Evolutionary conservation across 257 asterid genomes (phyloP), one percentile per base, ranked within the genome.

Genomic region (Nyctanthes arbortristis): DNA sequence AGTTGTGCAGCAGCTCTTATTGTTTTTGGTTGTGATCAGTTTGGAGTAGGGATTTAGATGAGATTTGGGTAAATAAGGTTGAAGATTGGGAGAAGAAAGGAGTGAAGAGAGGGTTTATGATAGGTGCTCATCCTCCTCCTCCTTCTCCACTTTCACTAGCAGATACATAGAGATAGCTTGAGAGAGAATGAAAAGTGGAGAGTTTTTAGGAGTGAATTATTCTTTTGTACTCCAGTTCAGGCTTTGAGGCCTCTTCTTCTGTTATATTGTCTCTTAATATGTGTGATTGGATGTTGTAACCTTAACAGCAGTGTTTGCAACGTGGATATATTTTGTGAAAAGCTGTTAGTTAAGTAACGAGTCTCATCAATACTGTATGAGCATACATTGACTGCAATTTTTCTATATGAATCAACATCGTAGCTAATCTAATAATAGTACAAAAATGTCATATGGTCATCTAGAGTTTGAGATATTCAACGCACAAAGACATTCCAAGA

Each of bases 81-180:
- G 79, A 75, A 68, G 84, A 74, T 57, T 29, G 90, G 97, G 74
- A 35, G 86, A 76, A 80, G 96, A 88, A 86, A 87, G 88, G 95
- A 84, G 97, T 65, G 97, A 91, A 80, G 97, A 82, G 97, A 88
- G 82, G 58, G 80, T 73, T 80, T 69, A 69, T 74, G 71, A 70
- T 58, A 67, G 73, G 93, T 4, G 59, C 16, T 81, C 96, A 93
- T 90, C 96, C 84, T 90, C 97, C 99, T 93, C 96, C 86, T 89
- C 87, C 97, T 84, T 85, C 77, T 83, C 87, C 79, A 47, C 3
- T 80, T 76, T 83, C 85, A 77, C 75, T 86, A 72, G 68, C 79
- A 66, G 81, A 75, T 62, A 52, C 22, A n/a, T 67, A 69, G 81
- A 64, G 69, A 75, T 65, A 49, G 57, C 40, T 61, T 60, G 63